Conservation (phyloP, 2,329 filamentous ascomycete genomes). For the Diatrype stigma region DNA sequence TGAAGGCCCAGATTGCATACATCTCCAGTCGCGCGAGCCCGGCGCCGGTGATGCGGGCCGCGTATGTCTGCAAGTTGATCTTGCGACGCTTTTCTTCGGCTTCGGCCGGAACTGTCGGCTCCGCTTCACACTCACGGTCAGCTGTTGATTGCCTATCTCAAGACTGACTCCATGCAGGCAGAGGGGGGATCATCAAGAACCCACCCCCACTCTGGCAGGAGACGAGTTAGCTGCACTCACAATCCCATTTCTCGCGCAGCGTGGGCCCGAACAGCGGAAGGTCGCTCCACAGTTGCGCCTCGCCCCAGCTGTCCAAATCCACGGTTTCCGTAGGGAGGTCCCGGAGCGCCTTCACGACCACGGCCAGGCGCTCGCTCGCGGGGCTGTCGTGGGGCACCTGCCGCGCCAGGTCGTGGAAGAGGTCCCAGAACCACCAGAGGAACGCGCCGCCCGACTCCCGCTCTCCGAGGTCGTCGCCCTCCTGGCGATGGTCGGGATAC, state of each 20-base stretch:
- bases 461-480: not conserved
- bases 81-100: not conserved
- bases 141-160: too few species aligned
- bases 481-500: not conserved
- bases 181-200: not conserved
- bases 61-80: slow-evolving; percentile 1
- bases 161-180: too few species aligned
- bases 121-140: not conserved
- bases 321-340: not conserved
- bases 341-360: not conserved
- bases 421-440: slow-evolving; percentile 20
- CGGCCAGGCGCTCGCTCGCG: not conserved
- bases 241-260: not conserved
- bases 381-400: slow-evolving; percentile 13
- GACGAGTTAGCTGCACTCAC: not conserved
- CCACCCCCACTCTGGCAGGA: not conserved
- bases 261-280: not conserved
- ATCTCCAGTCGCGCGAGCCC: not conserved
- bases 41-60: not conserved
- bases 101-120: not conserved
- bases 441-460: slow-evolving; percentile 6
- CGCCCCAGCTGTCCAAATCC: not conserved
- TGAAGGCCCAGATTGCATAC: slow-evolving; percentile 3
- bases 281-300: not conserved
- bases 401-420: slow-evolving; percentile 16